Base-by-base conservation (phyloP, 2,329 filamentous ascomycete genomes). In the Colletotrichum lupini region DNA sequence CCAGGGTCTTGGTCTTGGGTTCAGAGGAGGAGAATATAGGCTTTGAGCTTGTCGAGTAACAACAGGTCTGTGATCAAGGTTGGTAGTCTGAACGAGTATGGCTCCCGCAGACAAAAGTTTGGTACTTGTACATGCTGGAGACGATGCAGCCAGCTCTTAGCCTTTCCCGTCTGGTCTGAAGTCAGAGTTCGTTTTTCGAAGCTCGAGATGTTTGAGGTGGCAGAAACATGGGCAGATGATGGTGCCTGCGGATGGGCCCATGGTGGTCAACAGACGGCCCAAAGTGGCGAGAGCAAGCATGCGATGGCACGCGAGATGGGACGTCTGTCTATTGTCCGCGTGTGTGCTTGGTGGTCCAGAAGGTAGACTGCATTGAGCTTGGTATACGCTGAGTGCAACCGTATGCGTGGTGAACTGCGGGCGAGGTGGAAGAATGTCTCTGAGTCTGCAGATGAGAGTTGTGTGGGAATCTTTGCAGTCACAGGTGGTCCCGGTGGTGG, bases 151-250 rank as follows among this genome's bases (percentile, higher is more conserved):
- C 2, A 49, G 19, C 5, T 49, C 42, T 49, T 22, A 8, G 42
- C 42, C 19, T 16, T 65, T 65, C 65, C 65, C 67, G 28, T 73
- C 67, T 30, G 61, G 37, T 35, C 49, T 71, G 28, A 56, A 19
- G 16, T 61, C 67, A 73, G 64, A 67, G 60, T 73, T 71, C 37
- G 37, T 42, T 66, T 66, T 66, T 32, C 56, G 71, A 73, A 30
- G 67, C 56, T 71, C 60, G 24, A 52, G 26, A 71, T 65, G 71
- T 73, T 73, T 73, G 56, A 71, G 71, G 66, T 63, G 67, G 55
- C 55, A 62, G 52, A 61, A 60, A 57, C n/a, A 71, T 73, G 67
- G 57, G 71, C 71, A 71, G 67, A 71, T 61, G 60, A 49, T 71
- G 71, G 67, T 65, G 67, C 71, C 52, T n/a, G 19, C 26, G 37